Evolutionary conservation across 1,139 yeast genomes (phyloP), one percentile per base, ranked within the genome.

Genomic region (Suhomyces terraborum): DNA sequence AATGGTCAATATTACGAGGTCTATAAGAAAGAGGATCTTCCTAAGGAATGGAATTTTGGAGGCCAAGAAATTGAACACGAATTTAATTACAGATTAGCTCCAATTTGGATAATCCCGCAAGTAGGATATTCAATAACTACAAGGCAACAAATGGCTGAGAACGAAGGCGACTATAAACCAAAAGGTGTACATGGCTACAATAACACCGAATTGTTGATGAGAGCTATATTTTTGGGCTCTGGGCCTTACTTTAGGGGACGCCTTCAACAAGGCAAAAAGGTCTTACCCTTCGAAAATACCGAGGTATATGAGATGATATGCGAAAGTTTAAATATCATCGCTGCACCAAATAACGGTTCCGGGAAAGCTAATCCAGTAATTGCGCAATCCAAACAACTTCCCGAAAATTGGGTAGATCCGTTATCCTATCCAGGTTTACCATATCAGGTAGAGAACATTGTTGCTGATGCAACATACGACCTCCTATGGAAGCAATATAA

Each of bases 161-260:
- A 73, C 52, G 61, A 63, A 24, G 62, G 63, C 8, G 73, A 77
- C 19, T 84, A 84, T 58, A 60, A 62, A 26, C 88, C 93, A 3
- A 74, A 69, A 42, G 96, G 96, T 4, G 85, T 84, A 0, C 95
- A 88, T 59, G 97, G 97, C 0, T 89, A 87, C 57, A 80, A 85
- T 56, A 84, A 84, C 55, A 74, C 82, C 0, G 89, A 84, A 49
- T 73, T 84, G 6, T 66, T 88, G 43, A 88, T 89, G 96, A 69
- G 96, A 42, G 91, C 96, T 0, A 55, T 87, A 10, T 91, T 91
- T 58, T 55, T 88, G 32, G 96, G 84, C 0, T 62, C 75, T 6
- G 98, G 98, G 0, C 97, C 97, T 1, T 86, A 76, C 56, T 88
- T 88, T 61, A 51, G 54, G 21, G 41, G 53, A 23, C 52, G 52